Percentiles rank a stretch among this genome's conserved stretches.
Evolutionary conservation across 1,284 basidiomycete species (phyloP).

Genomic region (Pyrrhoderma noxium): DNA sequence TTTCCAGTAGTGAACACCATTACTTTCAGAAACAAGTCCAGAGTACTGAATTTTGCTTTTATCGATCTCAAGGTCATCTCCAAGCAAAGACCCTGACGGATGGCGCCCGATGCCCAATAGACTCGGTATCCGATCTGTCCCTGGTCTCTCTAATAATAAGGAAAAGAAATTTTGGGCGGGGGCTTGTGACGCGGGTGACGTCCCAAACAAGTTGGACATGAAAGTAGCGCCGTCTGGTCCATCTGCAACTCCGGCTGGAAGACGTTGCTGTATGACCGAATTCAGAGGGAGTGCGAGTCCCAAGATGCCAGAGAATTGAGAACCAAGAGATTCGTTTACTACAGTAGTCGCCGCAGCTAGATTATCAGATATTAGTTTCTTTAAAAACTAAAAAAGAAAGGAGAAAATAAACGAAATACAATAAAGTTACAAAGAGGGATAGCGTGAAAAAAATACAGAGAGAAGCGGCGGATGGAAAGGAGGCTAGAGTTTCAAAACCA

Average conservation of each 20-base stretch:
- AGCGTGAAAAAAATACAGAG: not conserved
- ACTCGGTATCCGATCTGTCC: constrained; percentile 45
- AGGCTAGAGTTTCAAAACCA: not conserved
- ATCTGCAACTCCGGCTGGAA: constrained; percentile 42
- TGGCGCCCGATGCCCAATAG: constrained; percentile 61
- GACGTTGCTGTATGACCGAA: constrained; percentile 45
- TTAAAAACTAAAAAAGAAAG: too few species aligned
- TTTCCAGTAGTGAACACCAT: constrained; percentile 54
- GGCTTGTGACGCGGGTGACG: constrained; percentile 42
- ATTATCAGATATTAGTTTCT: too few species aligned
- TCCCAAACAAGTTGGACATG: constrained; percentile 58
- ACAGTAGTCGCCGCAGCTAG: constrained; percentile 50
- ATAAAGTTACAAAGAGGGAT: not conserved
- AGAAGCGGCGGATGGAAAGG: not conserved
- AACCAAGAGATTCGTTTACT: constrained; percentile 44
- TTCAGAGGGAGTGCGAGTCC: constrained; percentile 67
- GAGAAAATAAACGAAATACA: not conserved
- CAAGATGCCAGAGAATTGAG: constrained; percentile 53
- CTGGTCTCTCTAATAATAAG: constrained; percentile 59
- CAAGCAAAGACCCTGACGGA: constrained; percentile 31
- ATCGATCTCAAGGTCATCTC: constrained; percentile 36
- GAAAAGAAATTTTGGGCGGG: constrained; percentile 58
- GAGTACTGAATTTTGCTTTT: constrained; percentile 48
- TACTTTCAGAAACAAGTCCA: constrained; percentile 31
- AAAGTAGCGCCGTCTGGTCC: constrained; percentile 54